Conservation (phyloP, 768 basidiomycete species). For the Phaeolepiota aurea region DNA sequence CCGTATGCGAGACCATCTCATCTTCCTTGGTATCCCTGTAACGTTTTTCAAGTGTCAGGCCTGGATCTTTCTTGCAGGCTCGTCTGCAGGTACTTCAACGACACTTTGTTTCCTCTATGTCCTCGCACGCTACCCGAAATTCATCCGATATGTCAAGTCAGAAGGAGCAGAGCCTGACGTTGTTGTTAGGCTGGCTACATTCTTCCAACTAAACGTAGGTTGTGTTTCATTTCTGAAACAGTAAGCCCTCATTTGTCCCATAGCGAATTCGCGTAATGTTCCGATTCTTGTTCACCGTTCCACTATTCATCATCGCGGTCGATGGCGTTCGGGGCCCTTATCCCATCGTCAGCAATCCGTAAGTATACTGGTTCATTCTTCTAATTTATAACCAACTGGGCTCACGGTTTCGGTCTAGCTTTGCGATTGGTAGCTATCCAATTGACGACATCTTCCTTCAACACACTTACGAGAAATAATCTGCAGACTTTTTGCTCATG, state of each 20-base stretch:
- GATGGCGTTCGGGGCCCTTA: conserved; percentile 52
- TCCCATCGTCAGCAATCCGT: conserved; percentile 46
- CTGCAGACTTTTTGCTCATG: conserved; percentile 61
- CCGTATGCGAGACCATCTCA: conserved; percentile 26
- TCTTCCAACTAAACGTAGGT: conserved; percentile 73
- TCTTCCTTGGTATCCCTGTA: conserved; percentile 28
- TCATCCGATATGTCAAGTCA: conserved; percentile 60
- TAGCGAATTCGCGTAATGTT: conserved; percentile 68
- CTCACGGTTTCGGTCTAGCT: conserved; percentile 24
- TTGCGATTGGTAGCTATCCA: conserved; percentile 54
- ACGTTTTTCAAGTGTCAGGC: conserved; percentile 44
- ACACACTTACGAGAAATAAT: no score
- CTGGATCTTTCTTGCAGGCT: conserved; percentile 72
- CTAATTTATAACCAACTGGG: background rate
- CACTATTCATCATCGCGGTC: conserved; percentile 56
- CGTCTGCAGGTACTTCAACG: conserved; percentile 55
- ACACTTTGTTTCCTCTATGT: conserved; percentile 68
- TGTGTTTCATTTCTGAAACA: background rate
- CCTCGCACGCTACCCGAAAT: conserved; percentile 59
- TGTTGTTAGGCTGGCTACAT: conserved; percentile 64
- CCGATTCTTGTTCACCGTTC: conserved; percentile 65
- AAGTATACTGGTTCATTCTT: conserved; percentile 19
- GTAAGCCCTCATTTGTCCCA: background rate
- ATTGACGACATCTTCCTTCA: conserved; percentile 5
- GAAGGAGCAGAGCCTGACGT: conserved; percentile 72